Evolutionary conservation across 1,284 basidiomycete species (phyloP), one percentile per base, ranked within the genome.

Genomic region (Moesziomyces parantarcticus): DNA sequence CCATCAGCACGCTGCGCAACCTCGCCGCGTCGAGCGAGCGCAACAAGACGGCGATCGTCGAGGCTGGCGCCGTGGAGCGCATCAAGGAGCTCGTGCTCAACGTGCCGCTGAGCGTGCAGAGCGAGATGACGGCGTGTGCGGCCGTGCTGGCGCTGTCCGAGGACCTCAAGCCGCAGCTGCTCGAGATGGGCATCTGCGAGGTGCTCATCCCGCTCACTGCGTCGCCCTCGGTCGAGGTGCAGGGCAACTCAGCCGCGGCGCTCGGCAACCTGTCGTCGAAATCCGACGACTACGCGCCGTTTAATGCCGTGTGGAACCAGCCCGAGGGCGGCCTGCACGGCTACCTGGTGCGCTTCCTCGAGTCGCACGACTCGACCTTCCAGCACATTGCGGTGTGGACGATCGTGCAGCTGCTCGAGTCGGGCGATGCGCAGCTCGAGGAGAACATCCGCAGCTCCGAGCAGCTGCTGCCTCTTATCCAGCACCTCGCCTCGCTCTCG

Each of bases 41-140:
- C 87, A 99, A 99, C 87, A 99, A 99, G 87, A 90, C 92, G 23
- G 94, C 95, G 8, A 99, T 99, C 61, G 95, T 99, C 55, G 92
- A 97, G 84, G 97, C 97, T 5, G 97, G 97, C 10, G 97, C 97
- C n/a, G 92, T 98, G 6, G 93, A 96, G 84, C 91, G 93, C 54
- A 99, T 99, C 86, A 97, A 97, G 86, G 94, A 98, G 80, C 87
- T 99, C 18, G 94, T 99, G 3, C 87, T 99, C 40, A 91, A 92
- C 80, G 96, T 98, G 0, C 95, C 97, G 1, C 90, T 97, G 86
- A 92, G 92, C 71, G 97, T 99, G 11, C 97, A 99, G 86, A 96
- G 93, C 84, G 97, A 99, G 86, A 99, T 99, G 97, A 99, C 97
- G 23, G 97, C 97, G 7, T 99, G 96, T 80, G 92, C 97, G 22